These are phyloP conservation scores for Pichia scutulata DNA, from an alignment of 805 yeast species.

Conservation along the genomic window DNA sequence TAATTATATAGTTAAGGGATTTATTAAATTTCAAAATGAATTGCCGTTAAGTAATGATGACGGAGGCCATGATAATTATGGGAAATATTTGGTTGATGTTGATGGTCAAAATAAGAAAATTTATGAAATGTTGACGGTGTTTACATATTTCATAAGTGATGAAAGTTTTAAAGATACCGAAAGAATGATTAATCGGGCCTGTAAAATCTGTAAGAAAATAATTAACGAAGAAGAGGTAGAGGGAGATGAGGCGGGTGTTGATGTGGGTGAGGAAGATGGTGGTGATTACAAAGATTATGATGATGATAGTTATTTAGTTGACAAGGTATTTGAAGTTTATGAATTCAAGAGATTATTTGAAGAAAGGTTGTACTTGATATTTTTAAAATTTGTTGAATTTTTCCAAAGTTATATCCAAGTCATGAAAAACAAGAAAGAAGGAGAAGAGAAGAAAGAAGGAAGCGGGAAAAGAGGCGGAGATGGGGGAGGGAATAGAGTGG, in stretches of 20 bases:
- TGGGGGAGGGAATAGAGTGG: too few relatives aligned
- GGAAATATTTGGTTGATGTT: constrained; percentile 1
- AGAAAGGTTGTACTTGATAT: not conserved
- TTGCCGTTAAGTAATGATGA: constrained; percentile 4
- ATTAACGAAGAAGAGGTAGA: not conserved
- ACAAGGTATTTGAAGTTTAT: not conserved
- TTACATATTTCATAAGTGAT: not conserved
- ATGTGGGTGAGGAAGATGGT: not conserved
- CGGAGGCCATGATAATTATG: constrained; percentile 10
- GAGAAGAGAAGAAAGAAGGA: not conserved
- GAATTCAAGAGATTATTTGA: not conserved
- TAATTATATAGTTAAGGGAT: constrained; percentile 9
- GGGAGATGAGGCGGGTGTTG: not conserved
- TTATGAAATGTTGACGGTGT: constrained; percentile 3
- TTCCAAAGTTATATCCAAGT: not conserved
- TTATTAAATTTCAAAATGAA: constrained; percentile 10
- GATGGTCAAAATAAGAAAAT: constrained; percentile 13
- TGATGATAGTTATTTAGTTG: not conserved
- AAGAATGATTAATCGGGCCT: not conserved
- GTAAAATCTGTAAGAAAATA: not conserved
- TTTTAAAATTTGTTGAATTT: not conserved
- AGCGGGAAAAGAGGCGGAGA: not conserved
- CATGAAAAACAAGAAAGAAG: not conserved
- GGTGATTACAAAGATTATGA: not conserved
- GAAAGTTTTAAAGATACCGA: not conserved